These are phyloP conservation scores for Boletus smithii DNA, from an alignment of 1,284 basidiomycete genomes.

Conservation along the genomic window DNA sequence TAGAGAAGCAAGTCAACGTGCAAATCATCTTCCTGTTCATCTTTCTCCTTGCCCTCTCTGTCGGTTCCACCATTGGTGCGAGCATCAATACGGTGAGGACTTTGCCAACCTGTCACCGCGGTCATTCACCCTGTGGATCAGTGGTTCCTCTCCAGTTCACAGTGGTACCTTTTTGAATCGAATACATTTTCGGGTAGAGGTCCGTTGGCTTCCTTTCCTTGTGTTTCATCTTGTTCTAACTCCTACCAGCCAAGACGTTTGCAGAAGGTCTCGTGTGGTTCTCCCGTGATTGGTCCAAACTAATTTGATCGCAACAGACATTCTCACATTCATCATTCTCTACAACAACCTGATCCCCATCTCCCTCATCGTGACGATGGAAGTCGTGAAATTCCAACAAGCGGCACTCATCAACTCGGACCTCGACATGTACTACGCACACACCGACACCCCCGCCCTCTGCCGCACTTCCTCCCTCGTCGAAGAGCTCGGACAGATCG, in stretches of 20 bases:
- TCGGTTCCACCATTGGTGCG: constrained; percentile 90
- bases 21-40: constrained; percentile 97
- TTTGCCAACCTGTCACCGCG: neutral
- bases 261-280: constrained; percentile 58
- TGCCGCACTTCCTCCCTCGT: constrained; percentile 97
- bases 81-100: constrained; percentile 68
- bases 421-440: constrained; percentile 93
- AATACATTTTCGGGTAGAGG: constrained; percentile 59
- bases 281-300: neutral
- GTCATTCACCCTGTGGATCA: constrained; percentile 23
- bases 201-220: constrained; percentile 32
- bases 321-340: constrained; percentile 96
- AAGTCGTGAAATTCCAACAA: constrained; percentile 98
- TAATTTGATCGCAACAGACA: constrained; percentile 52
- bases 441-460: constrained; percentile 92
- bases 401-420: constrained; percentile 97
- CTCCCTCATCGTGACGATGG: constrained; percentile 99
- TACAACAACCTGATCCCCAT: constrained; percentile 99
- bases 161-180: constrained; percentile 79
- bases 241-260: constrained; percentile 64
- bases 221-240: constrained; percentile 1
- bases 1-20: constrained; percentile 93
- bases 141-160: constrained; percentile 80
- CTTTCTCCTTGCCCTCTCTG: constrained; percentile 80
- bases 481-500: constrained; percentile 97